A percentile compares a stretch with the other conserved stretches of the same genome.
Evolutionary conservation across 352 stramenopile genomes (phyloP).

Genomic region (Pythium utonaiense): DNA sequence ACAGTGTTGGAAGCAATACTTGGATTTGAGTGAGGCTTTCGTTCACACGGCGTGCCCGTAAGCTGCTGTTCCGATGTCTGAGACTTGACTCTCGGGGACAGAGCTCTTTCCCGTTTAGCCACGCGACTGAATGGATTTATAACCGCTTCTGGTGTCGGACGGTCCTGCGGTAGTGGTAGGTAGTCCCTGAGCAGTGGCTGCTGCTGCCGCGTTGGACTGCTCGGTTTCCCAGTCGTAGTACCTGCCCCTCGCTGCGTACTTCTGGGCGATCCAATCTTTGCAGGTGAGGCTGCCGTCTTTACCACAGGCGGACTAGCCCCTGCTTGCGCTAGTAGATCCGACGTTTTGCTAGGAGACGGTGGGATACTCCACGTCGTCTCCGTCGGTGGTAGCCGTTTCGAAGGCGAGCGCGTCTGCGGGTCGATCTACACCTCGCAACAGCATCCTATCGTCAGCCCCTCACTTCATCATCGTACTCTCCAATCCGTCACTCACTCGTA

Average conservation of each 20-base stretch:
- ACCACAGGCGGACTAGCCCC: no score
- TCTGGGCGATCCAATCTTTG: no score
- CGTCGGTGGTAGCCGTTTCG: neutral
- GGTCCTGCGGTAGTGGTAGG: neutral
- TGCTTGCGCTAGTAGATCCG: no score
- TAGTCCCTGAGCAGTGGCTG: neutral
- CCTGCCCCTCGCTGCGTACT: no score
- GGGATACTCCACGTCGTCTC: neutral
- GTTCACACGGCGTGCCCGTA: no score
- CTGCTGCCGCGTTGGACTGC: neutral
- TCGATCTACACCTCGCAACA: neutral
- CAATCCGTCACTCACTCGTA: no score
- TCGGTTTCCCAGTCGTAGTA: neutral
- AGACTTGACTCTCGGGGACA: neutral
- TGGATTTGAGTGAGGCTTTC: no score
- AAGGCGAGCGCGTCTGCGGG: neutral
- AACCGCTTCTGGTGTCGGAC: neutral
- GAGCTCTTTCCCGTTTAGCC: no score
- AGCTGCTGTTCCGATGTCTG: neutral
- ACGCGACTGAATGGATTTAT: neutral
- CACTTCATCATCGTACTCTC: no score
- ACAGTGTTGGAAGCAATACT: no score
- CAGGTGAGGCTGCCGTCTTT: no score
- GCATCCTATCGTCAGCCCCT: neutral
- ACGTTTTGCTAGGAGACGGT: neutral